A percentile compares a stretch with the other conserved stretches of the same genome.
Conservation (phyloP, 2,329 filamentous ascomycete species). For the Epichloe uncinata region DNA sequence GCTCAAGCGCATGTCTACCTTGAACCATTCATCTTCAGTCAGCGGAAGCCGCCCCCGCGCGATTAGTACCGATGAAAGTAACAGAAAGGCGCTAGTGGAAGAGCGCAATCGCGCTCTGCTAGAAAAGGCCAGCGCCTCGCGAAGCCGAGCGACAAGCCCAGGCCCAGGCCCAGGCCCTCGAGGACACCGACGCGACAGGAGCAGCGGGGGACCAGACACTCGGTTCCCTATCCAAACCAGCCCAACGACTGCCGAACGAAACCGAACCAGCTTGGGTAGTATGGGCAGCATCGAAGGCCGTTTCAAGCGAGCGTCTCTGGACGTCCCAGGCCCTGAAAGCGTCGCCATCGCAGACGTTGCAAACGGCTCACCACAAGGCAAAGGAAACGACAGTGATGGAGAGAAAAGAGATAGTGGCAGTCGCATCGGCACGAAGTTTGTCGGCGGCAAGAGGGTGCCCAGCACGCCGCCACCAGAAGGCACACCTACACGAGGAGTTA, state of each 20-base stretch:
- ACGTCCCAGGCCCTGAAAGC: conserved; percentile 55
- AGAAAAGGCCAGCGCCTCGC: conserved; percentile 46
- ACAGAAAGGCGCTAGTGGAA: conserved; percentile 86
- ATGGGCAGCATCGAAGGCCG: conserved; percentile 26
- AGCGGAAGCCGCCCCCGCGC: conserved; percentile 57
- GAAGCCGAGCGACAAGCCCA: conserved; percentile 64
- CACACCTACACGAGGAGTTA: conserved; percentile 28
- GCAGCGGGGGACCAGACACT: conserved; percentile 59
- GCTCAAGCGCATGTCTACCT: conserved; percentile 74
- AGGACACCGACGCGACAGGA: conserved; percentile 67
- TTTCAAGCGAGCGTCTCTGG: conserved; percentile 56
- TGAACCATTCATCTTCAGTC: conserved; percentile 50
- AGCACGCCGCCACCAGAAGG: conserved; percentile 18
- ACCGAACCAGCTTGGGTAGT: conserved; percentile 37
- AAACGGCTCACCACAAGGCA: conserved; percentile 26
- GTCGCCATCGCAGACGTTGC: conserved; percentile 26
- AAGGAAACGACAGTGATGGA: conserved; percentile 12
- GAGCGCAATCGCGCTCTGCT: conserved; percentile 77
- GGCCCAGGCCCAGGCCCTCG: conserved; percentile 51
- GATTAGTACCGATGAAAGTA: conserved; percentile 90
- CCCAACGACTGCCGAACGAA: conserved; percentile 40
- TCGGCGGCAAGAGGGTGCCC: conserved; percentile 32
- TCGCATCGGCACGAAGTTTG: conserved; percentile 29
- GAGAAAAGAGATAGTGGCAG: conserved; percentile 55
- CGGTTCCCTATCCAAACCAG: conserved; percentile 73